A percentile compares a stretch with the other conserved stretches of the same genome.
phyloP scores from a whole-genome alignment of 2,329 filamentous ascomycete species.

The Colletotrichum plurivorum region DNA sequence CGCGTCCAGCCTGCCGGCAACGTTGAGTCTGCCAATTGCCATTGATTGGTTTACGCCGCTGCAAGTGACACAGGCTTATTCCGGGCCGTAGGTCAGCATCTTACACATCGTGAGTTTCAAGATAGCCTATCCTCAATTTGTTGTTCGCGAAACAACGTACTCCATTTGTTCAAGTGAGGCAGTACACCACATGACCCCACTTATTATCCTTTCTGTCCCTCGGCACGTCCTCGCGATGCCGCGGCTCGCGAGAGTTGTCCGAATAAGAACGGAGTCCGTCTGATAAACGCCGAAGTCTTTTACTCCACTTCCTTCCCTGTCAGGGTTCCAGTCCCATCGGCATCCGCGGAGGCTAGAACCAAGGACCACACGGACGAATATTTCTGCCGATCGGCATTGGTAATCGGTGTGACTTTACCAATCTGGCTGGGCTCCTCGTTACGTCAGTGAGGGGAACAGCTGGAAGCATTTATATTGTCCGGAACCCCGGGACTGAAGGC shows the following conservation, averaged over 20 bases:
- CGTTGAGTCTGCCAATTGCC: too few relatives aligned
- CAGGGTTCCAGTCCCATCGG: conserved; percentile 19
- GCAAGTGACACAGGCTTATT: too few relatives aligned
- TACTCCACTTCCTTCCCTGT: conserved; percentile 15
- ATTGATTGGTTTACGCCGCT: too few relatives aligned
- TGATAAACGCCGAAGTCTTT: conserved; percentile 16
- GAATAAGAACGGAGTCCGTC: conserved; percentile 13
- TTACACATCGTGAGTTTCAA: too few relatives aligned
- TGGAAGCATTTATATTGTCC: conserved; percentile 22
- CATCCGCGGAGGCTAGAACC: conserved; percentile 21
- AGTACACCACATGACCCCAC: neutral
- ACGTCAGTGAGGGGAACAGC: conserved; percentile 33
- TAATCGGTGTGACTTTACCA: conserved; percentile 17
- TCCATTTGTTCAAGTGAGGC: neutral
- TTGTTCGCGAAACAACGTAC: neutral
- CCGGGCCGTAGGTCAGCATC: too few relatives aligned
- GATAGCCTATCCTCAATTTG: too few relatives aligned
- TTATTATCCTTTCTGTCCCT: conserved; percentile 16
- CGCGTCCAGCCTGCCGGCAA: too few relatives aligned
- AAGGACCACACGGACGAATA: neutral
- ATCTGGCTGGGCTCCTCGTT: neutral
- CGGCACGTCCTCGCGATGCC: conserved; percentile 11
- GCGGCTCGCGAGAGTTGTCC: conserved; percentile 16
- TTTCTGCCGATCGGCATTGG: conserved; percentile 13
- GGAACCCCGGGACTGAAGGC: neutral